phyloP scores from a whole-genome alignment of 495 filamentous ascomycete species.

The Penicillium fimorum region DNA sequence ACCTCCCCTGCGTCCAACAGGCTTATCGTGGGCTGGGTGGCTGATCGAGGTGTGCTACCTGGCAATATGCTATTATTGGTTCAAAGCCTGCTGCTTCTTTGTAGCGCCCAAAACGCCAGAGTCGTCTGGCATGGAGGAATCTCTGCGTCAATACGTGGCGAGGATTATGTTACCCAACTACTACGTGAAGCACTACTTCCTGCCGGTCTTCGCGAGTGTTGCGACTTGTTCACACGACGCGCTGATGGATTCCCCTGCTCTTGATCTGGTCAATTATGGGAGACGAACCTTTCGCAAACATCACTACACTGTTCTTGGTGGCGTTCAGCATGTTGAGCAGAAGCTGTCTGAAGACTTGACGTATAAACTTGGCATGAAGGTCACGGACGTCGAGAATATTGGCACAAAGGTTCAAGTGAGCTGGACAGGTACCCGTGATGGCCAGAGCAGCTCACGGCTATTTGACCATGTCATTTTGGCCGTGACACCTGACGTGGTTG shows the following conservation, averaged over 20 bases:
- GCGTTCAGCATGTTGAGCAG: constrained; percentile 45
- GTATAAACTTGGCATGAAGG: constrained; percentile 10
- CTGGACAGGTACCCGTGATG: constrained; percentile 10
- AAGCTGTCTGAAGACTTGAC: constrained; percentile 35
- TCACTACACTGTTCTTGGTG: constrained; percentile 49
- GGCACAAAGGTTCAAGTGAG: constrained; percentile 17
- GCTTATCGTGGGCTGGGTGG: constrained; percentile 24
- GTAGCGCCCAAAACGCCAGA: constrained; percentile 29
- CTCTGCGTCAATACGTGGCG: constrained; percentile 41
- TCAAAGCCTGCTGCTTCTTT: constrained; percentile 47
- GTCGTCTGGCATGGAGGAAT: constrained; percentile 30
- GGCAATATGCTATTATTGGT: constrained; percentile 47
- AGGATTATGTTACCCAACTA: constrained; percentile 46
- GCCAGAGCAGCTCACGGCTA: constrained; percentile 2
- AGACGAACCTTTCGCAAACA: constrained; percentile 41
- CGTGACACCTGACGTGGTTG: constrained; percentile 44
- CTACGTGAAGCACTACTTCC: constrained; percentile 44
- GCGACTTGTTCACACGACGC: constrained; percentile 51
- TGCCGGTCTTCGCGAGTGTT: constrained; percentile 53
- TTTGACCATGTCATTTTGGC: constrained; percentile 45
- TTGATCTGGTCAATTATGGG: constrained; percentile 49
- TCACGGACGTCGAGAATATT: constrained; percentile 18
- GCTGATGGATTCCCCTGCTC: constrained; percentile 51
- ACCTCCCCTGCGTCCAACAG: constrained; percentile 34
- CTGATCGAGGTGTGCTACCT: constrained; percentile 41